Evolutionary conservation across 1,139 yeast genomes (phyloP), one percentile per base, ranked within the genome.

Genomic region (Suhomyces bribrorum): DNA sequence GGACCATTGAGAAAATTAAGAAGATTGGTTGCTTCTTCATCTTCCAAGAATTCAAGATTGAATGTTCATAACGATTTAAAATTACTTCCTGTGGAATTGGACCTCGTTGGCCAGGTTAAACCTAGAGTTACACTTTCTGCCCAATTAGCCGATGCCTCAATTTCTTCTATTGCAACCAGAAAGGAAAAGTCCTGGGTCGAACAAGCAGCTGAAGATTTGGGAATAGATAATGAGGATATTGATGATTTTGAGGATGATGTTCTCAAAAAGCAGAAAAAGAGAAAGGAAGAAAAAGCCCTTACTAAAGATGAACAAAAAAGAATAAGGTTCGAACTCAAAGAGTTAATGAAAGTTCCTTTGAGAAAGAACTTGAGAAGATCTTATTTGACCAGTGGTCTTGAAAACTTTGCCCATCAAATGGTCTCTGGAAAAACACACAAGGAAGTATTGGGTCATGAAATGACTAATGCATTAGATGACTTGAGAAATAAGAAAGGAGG

Each of bases 161-260:
- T 83, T 14, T 74, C 83, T 1, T 66, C 77, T 9, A 71, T 79
- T 9, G 77, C 86, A 3, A 66, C 81, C 32, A 75, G 76, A 27
- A 87, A 88, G 53, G 94, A 86, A 49, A 80, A 79, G 40, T 71
- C 79, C 18, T 90, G 97, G 97, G 70, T 89, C 42, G 77, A 79
- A 43, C 83, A 88, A 56, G 97, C 97, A 0, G 98, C 97, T 0
- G 94, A 85, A 36, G 98, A 92, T 41, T 71, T 94, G 40, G 99
- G 96, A 5, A 66, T 90, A 24, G 95, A 85, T 31, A 81, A 80
- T 44, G 70, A 76, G 26, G 70, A 82, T 40, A 59, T 64, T 18
- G 81, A 73, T 30, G 50, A 49, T 15, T 71, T 68, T 44, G 88
- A 81, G 49, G 95, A 85, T 56, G 84, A 80, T 43, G 75, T 80